Evolutionary conservation across 2,329 filamentous ascomycete species (phyloP).

Genomic region (Orbilia quercus): DNA sequence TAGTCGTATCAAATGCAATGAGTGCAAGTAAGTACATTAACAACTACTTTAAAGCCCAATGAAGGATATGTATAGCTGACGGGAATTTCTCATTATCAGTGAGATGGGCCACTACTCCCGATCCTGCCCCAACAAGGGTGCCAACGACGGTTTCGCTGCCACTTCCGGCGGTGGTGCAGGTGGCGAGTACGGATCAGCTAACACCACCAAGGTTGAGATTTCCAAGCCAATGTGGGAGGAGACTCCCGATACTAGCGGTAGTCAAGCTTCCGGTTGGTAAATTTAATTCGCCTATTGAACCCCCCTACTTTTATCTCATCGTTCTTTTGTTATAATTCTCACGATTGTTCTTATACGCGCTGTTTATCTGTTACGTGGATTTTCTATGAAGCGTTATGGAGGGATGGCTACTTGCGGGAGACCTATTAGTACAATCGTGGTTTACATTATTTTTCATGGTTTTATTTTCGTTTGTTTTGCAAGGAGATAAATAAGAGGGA

Average conservation of each 20-base stretch:
- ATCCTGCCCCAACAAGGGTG: slow-evolving; percentile 39
- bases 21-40: slow-evolving; percentile 39
- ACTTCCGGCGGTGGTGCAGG: slow-evolving; percentile 47
- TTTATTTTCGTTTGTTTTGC: background rate
- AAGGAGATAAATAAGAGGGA: background rate
- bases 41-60: background rate
- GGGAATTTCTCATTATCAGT: slow-evolving; percentile 2
- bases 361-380: slow-evolving; percentile 2
- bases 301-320: slow-evolving; percentile 16
- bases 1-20: slow-evolving; percentile 36
- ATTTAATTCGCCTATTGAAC: slow-evolving; percentile 13
- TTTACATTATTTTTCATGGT: background rate
- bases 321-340: slow-evolving; percentile 9
- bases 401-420: background rate
- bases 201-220: slow-evolving; percentile 11
- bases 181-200: slow-evolving; percentile 1
- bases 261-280: slow-evolving; percentile 36
- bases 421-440: background rate
- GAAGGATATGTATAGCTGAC: too few relatives aligned
- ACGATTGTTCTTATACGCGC: background rate
- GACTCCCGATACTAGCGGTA: slow-evolving; percentile 22
- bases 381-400: slow-evolving; percentile 9
- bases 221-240: slow-evolving; percentile 33
- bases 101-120: slow-evolving; percentile 44
- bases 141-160: slow-evolving; percentile 39